A percentile compares a stretch with the other conserved stretches of the same genome.
These are phyloP conservation scores for Mycena rosella DNA, from an alignment of 768 basidiomycete species.

Conservation along the genomic window DNA sequence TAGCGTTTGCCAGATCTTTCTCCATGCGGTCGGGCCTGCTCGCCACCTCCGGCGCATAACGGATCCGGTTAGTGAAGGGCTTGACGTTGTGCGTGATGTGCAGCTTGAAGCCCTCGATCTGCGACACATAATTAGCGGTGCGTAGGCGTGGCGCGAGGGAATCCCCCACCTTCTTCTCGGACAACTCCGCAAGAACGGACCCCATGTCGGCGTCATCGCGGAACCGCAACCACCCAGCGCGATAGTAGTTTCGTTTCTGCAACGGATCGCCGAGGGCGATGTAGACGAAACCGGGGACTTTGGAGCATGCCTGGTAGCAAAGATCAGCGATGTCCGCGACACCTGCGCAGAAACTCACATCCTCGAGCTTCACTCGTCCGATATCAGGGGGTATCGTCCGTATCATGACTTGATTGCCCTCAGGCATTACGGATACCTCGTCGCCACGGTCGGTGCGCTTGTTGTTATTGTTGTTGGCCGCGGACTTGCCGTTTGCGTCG, in stretches of 20 bases:
- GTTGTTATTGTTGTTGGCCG: slow-evolving; percentile 47
- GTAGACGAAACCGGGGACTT: slow-evolving; percentile 86
- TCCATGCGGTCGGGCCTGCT: slow-evolving; percentile 83
- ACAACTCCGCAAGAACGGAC: slow-evolving; percentile 75
- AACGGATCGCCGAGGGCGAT: slow-evolving; percentile 93
- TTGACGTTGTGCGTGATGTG: slow-evolving; percentile 87
- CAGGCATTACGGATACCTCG: slow-evolving; percentile 77
- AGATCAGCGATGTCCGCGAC: slow-evolving; percentile 21
- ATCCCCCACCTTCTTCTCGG: slow-evolving; percentile 82
- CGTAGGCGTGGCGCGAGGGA: slow-evolving; percentile 6
- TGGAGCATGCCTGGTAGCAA: slow-evolving; percentile 73
- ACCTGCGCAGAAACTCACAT: slow-evolving; percentile 63
- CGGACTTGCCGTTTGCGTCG: slow-evolving; percentile 70
- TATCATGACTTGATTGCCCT: slow-evolving; percentile 94
- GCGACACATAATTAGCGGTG: slow-evolving; percentile 19
- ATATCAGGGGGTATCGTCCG: slow-evolving; percentile 95
- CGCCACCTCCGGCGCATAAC: slow-evolving; percentile 86
- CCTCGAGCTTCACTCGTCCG: slow-evolving; percentile 89
- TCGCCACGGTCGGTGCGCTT: slow-evolving; percentile 72
- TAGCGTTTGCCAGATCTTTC: slow-evolving; percentile 85
- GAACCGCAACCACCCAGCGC: slow-evolving; percentile 95
- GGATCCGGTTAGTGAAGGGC: slow-evolving; percentile 82
- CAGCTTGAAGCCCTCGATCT: slow-evolving; percentile 97
- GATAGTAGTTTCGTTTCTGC: slow-evolving; percentile 93
- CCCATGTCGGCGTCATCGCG: slow-evolving; percentile 87